A percentile compares a stretch with the other conserved stretches of the same genome.
These are phyloP conservation scores for Blastocladiella emersonii DNA, from an alignment of 371 early-diverging fungal genomes.

Conservation along the genomic window DNA sequence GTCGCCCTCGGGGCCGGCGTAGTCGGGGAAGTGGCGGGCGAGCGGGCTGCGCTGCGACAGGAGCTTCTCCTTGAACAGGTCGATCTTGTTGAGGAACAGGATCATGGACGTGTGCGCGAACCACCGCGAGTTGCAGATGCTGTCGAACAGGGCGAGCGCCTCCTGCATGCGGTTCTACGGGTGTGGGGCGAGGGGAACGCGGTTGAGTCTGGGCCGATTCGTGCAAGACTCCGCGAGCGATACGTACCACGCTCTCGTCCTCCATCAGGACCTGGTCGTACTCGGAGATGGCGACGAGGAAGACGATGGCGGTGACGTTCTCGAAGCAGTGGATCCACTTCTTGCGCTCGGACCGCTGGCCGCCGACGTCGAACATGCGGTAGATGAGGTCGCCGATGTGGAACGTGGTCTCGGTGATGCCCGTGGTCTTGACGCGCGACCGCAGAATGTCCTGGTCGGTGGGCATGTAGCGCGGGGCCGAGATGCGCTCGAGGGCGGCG, in stretches of 20 bases:
- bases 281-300: constrained; percentile 83
- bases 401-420: constrained; percentile 79
- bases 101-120: constrained; percentile 85
- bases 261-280: constrained; percentile 91
- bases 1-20: constrained; percentile 47
- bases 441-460: constrained; percentile 80
- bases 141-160: constrained; percentile 77
- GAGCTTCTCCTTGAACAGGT: constrained; percentile 80
- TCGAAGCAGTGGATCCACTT: constrained; percentile 94
- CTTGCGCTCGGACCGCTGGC: constrained; percentile 85
- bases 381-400: constrained; percentile 68
- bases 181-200: too few species aligned
- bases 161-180: constrained; percentile 97
- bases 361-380: constrained; percentile 88
- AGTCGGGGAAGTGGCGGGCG: constrained; percentile 72
- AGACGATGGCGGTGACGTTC: constrained; percentile 92
- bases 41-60: constrained; percentile 51
- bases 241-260: constrained; percentile 78
- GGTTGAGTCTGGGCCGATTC: too few species aligned
- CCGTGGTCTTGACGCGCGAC: constrained; percentile 77
- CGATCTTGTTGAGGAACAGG: constrained; percentile 92
- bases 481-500: constrained; percentile 77
- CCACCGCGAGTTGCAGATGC: constrained; percentile 90
- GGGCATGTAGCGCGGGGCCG: constrained; percentile 58
- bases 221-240: constrained; percentile 1